Percentiles rank a stretch among this genome's conserved stretches.
These are phyloP conservation scores for Pseudonectria buxi DNA, from an alignment of 2,329 filamentous ascomycete species.

Conservation along the genomic window DNA sequence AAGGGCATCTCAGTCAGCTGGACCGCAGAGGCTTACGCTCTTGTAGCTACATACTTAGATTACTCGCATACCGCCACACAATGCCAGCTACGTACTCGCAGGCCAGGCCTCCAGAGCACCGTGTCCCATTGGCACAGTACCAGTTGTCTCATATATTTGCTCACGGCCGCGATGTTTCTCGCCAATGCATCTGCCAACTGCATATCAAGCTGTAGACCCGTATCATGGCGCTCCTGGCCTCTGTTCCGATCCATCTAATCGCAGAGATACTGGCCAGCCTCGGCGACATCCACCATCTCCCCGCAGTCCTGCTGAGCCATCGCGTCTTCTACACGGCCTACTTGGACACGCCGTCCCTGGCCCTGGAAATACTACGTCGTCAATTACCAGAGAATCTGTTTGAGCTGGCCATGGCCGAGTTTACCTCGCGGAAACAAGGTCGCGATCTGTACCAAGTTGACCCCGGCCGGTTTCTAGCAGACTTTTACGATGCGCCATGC, in stretches of 20 bases:
- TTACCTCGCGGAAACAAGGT: slow-evolving; percentile 8
- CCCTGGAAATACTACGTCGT: slow-evolving; percentile 12
- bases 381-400: slow-evolving; percentile 12
- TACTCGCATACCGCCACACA: too few relatives aligned
- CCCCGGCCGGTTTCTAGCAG: slow-evolving; percentile 8
- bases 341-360: slow-evolving; percentile 13
- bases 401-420: slow-evolving; percentile 10
- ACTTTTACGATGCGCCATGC: slow-evolving; percentile 9
- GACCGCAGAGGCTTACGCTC: too few relatives aligned
- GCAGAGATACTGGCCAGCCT: slow-evolving; percentile 15
- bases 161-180: too few relatives aligned
- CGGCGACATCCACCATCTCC: slow-evolving; percentile 11
- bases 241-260: slow-evolving; percentile 16
- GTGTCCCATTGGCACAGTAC: too few relatives aligned
- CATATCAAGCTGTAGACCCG: too few relatives aligned
- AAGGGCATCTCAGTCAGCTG: too few relatives aligned
- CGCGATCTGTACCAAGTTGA: slow-evolving; percentile 5
- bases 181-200: too few relatives aligned
- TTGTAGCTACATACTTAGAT: too few relatives aligned
- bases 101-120: too few relatives aligned
- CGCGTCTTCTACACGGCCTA: slow-evolving; percentile 16
- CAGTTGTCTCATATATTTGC: too few relatives aligned
- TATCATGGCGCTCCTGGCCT: slow-evolving; percentile 13
- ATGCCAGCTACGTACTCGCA: too few relatives aligned
- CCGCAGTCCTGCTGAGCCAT: slow-evolving; percentile 13